Conservation (phyloP, 768 basidiomycete species). For the Hypholoma fasciculare region DNA sequence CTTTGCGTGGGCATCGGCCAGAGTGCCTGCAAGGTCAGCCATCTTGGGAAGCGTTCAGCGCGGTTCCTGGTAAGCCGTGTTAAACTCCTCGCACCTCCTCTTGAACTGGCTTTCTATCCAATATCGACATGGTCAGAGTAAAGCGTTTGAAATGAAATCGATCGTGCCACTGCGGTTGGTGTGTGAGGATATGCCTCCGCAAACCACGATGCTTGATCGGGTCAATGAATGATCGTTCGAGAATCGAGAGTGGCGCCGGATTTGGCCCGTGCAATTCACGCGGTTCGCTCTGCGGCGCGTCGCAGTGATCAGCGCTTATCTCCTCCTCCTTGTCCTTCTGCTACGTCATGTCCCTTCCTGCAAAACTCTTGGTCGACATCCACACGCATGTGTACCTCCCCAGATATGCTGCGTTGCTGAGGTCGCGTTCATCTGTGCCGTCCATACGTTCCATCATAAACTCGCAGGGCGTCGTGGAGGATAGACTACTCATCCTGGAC, state of each 20-base stretch:
- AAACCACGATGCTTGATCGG: constrained; percentile 5
- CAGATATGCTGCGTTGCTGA: constrained; percentile 70
- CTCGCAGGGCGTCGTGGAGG: constrained; percentile 51
- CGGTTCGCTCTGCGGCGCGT: background rate
- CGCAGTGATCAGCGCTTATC: background rate
- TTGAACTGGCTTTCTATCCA: constrained; percentile 9
- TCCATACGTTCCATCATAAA: constrained; percentile 55
- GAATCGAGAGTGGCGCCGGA: background rate
- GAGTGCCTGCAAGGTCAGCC: constrained; percentile 14
- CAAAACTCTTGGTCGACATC: constrained; percentile 65
- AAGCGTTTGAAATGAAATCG: background rate
- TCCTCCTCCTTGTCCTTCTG: background rate
- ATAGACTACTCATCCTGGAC: constrained; percentile 76
- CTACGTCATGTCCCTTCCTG: constrained; percentile 20
- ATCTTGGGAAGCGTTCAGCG: constrained; percentile 10
- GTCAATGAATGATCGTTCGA: background rate
- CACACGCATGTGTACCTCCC: constrained; percentile 89
- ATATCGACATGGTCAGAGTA: constrained; percentile 11
- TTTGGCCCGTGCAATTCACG: background rate
- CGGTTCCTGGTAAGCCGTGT: too few relatives aligned
- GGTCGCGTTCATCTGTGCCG: constrained; percentile 63
- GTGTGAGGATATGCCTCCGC: constrained; percentile 14
- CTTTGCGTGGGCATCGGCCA: constrained; percentile 16
- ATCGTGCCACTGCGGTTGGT: background rate
- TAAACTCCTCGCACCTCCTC: constrained; percentile 15